Evolutionary conservation across 805 yeast species (phyloP), one percentile per base, ranked within the genome.

Genomic region (Teunomyces pallodes): DNA sequence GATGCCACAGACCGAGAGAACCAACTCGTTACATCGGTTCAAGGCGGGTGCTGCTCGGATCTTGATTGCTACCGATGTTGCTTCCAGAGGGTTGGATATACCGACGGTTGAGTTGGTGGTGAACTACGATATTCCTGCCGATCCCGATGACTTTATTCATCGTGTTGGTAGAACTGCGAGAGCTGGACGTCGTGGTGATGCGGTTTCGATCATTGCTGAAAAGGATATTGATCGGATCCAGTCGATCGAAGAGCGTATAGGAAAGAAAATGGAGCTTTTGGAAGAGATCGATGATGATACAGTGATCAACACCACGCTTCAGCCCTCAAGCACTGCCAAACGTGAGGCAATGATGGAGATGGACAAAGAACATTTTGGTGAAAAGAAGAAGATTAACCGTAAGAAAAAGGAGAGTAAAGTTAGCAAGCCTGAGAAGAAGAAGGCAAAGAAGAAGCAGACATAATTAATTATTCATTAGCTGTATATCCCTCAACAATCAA

Each of bases 111-210:
- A 85, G 61, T 74, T 94, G 56, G 98, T 94, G 24, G 70, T 94
- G 24, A 94, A 94, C 64, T 94, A 81, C 61, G 98, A 94, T 61
- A 81, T 94, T 20, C 99, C 99, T 4, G 90, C 94, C 0, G 97
- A 94, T 61, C 88, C 98, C 3, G 97, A 94, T 61, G 97, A 94
- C 54, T 94, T 89, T 59, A 90, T 94, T 46, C 99, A 94, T 69
- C 77, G 99, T 66, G 96, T 92, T 9, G 99, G 99, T 73, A 88
- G 99, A 81, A 92, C 99, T 9, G 99, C 98, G 8, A 87, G 99
- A 79, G 98, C 98, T 2, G 98, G 98, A 2, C 78, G 96, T 57
- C 70, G 73, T 44, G 99, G 99, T 70, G 89, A 83, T 53, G 80
- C 96, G 5, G 73, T 94, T 1, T 81, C 94, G 10, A 77, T 94